These are phyloP conservation scores for Sabuloglossum arenarium DNA, from an alignment of 495 filamentous ascomycete genomes.

Conservation along the genomic window DNA sequence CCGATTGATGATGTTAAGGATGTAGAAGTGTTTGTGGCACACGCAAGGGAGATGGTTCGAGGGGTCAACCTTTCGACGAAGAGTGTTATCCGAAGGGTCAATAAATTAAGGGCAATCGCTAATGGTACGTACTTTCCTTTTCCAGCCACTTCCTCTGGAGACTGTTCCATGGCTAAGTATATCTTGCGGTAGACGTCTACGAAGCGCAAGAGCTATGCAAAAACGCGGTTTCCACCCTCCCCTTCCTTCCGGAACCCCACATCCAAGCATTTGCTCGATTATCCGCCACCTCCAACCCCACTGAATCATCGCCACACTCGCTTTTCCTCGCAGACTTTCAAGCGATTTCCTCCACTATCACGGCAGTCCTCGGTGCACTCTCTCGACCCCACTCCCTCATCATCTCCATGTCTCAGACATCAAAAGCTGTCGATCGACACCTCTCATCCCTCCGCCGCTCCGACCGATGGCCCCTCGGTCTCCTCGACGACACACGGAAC, in stretches of 20 bases:
- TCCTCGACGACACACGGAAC: constrained; percentile 76
- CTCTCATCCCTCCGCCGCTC: constrained; percentile 49
- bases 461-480: constrained; percentile 57
- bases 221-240: constrained; percentile 28
- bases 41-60: constrained; percentile 73
- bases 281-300: constrained; percentile 39
- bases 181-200: constrained; percentile 34
- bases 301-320: constrained; percentile 51
- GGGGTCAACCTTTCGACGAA: constrained; percentile 64
- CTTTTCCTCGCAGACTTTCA: constrained; percentile 54
- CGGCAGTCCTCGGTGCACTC: constrained; percentile 61
- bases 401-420: constrained; percentile 36
- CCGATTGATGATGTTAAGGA: constrained; percentile 67
- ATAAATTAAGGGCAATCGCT: constrained; percentile 30
- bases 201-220: constrained; percentile 34
- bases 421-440: constrained; percentile 49
- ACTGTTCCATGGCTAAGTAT: neutral
- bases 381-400: constrained; percentile 66
- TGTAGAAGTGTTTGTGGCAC: constrained; percentile 77
- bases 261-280: constrained; percentile 52
- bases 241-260: constrained; percentile 46
- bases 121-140: constrained; percentile 23
- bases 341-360: constrained; percentile 54
- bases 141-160: neutral
- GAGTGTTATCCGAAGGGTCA: constrained; percentile 52